phyloP scores from a whole-genome alignment of 352 stramenopile species.

The Sclerospora graminicola region DNA sequence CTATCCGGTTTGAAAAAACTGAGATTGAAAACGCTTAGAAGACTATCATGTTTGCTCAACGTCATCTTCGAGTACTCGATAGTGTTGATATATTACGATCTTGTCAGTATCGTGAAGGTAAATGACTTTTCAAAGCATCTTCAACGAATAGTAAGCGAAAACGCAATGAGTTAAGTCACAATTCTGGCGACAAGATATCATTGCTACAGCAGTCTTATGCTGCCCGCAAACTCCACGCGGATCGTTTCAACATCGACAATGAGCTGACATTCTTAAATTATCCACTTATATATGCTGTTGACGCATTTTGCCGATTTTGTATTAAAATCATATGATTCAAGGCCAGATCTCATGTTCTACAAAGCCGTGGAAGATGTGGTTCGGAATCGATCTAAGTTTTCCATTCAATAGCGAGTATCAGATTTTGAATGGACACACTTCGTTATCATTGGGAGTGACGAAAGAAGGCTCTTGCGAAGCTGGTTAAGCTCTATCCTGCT shows the following conservation, averaged over 20 bases:
- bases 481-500: conserved; percentile 7
- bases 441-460: conserved; percentile 69
- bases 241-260: conserved; percentile 61
- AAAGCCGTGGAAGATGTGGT: conserved; percentile 37
- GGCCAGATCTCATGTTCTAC: too few species aligned
- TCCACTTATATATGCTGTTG: conserved; percentile 53
- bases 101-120: conserved; percentile 46
- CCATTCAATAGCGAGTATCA: conserved; percentile 46
- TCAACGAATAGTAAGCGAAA: conserved; percentile 11
- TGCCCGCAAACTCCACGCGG: conserved; percentile 60
- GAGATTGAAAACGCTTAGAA: conserved; percentile 29
- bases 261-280: conserved; percentile 64
- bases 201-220: conserved; percentile 80
- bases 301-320: conserved; percentile 30
- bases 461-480: conserved; percentile 39
- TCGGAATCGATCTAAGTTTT: conserved; percentile 66
- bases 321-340: conserved; percentile 8
- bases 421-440: conserved; percentile 74
- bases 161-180: conserved; percentile 4
- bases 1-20: conserved; percentile 4
- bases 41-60: too few species aligned
- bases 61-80: conserved; percentile 43
- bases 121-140: conserved; percentile 22
- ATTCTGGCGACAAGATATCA: conserved; percentile 27
- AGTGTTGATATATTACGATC: conserved; percentile 60